phyloP scores from a whole-genome alignment of 2,329 filamentous ascomycete species.

The Nemania sp. region DNA sequence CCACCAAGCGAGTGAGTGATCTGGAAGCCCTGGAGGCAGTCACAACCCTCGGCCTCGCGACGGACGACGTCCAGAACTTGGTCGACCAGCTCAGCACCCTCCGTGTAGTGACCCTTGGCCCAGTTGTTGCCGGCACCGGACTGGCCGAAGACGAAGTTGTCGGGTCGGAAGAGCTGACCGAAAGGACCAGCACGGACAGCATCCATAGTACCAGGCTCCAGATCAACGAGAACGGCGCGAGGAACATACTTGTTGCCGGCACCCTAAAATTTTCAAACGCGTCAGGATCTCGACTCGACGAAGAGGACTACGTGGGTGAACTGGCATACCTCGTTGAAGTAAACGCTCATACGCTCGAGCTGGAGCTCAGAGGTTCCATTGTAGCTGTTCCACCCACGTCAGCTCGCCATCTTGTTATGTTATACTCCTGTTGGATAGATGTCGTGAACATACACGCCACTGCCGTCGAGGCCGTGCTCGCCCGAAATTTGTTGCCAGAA shows the following conservation, averaged over 20 bases:
- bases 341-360: conserved; percentile 99
- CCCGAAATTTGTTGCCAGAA: conserved; percentile 94
- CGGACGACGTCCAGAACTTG: conserved; percentile 97
- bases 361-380: conserved; percentile 98
- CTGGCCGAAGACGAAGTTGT: conserved; percentile 99
- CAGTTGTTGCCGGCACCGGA: conserved; percentile 99
- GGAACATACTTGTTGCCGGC: conserved; percentile 99
- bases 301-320: not conserved
- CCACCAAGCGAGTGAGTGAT: conserved; percentile 99
- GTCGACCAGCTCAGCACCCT: conserved; percentile 98
- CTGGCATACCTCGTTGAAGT: conserved; percentile 77
- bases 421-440: not conserved
- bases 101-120: conserved; percentile 99
- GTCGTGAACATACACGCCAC: conserved; percentile 74
- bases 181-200: conserved; percentile 98
- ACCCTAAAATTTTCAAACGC: conserved; percentile 63
- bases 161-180: conserved; percentile 98
- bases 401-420: conserved; percentile 26
- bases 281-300: conserved; percentile 1
- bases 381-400: conserved; percentile 65
- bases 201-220: conserved; percentile 99
- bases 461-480: conserved; percentile 96
- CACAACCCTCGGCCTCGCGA: conserved; percentile 97
- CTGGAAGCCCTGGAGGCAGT: conserved; percentile 99
- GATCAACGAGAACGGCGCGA: conserved; percentile 97